Conservation (phyloP, 805 yeast genomes). For the Maudiozyma saulgeensis region DNA sequence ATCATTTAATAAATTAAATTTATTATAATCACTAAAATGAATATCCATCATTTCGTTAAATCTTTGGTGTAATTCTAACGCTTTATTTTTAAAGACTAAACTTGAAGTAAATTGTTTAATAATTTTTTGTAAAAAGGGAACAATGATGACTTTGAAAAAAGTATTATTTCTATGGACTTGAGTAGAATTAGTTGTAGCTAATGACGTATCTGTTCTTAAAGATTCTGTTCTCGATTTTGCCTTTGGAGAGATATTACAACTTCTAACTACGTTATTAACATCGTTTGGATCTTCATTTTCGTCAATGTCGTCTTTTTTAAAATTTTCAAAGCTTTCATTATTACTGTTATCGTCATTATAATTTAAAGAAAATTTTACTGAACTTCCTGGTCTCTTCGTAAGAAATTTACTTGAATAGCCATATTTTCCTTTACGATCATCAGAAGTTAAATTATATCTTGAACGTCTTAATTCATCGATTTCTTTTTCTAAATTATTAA, state of each 20-base stretch:
- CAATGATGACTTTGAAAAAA: constrained; percentile 11
- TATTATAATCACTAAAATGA: constrained; percentile 6
- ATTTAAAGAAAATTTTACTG: background rate
- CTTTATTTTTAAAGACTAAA: constrained; percentile 15
- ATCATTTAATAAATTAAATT: constrained; percentile 7
- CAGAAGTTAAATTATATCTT: background rate
- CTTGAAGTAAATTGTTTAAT: constrained; percentile 15
- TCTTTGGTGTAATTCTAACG: constrained; percentile 7
- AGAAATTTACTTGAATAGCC: background rate
- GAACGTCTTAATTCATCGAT: background rate
- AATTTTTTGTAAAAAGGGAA: constrained; percentile 17
- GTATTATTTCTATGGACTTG: constrained; percentile 10
- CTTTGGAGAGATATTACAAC: background rate
- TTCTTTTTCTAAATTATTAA: background rate
- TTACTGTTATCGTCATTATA: too few relatives aligned
- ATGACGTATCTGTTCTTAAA: constrained; percentile 12
- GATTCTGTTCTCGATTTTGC: constrained; percentile 2
- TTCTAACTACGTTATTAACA: too few relatives aligned
- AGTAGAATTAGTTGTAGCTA: constrained; percentile 15
- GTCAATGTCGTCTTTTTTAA: background rate
- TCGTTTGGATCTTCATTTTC: too few relatives aligned
- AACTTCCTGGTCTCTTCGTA: background rate
- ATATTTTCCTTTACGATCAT: background rate
- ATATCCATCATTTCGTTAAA: constrained; percentile 9
- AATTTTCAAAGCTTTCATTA: too few relatives aligned